Evolutionary conservation across 2,329 filamentous ascomycete genomes (phyloP).

Genomic region (Ceratocystis papillata): DNA sequence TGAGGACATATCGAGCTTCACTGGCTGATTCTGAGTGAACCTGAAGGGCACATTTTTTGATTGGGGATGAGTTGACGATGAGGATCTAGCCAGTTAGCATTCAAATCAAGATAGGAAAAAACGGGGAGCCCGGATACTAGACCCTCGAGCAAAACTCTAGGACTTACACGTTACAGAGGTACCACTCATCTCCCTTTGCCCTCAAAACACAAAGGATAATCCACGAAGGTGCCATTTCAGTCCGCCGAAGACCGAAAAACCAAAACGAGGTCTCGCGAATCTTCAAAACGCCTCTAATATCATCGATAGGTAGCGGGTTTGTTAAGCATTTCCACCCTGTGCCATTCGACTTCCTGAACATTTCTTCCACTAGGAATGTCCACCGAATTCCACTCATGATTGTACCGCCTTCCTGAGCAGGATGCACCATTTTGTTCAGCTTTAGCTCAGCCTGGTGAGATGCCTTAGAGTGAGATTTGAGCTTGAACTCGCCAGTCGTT

Average conservation of each 20-base stretch:
- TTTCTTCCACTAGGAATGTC: constrained; percentile 48
- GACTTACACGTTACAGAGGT: constrained; percentile 55
- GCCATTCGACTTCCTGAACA: constrained; percentile 49
- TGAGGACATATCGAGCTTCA: constrained; percentile 35
- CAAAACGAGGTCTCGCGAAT: constrained; percentile 51
- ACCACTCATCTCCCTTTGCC: constrained; percentile 67
- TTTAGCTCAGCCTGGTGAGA: constrained; percentile 50
- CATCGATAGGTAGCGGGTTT: constrained; percentile 41
- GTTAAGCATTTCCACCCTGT: constrained; percentile 52
- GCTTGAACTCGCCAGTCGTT: constrained; percentile 62
- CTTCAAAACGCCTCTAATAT: constrained; percentile 50
- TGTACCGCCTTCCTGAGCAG: constrained; percentile 45
- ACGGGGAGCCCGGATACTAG: not conserved
- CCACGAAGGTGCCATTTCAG: constrained; percentile 63
- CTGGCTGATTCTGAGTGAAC: constrained; percentile 14
- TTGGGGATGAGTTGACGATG: constrained; percentile 4
- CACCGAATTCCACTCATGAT: constrained; percentile 54
- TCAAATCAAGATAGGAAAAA: not conserved
- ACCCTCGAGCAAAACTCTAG: not conserved
- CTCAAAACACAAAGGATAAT: constrained; percentile 60
- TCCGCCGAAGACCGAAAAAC: constrained; percentile 57
- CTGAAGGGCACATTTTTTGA: constrained; percentile 8
- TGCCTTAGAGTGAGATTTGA: constrained; percentile 53
- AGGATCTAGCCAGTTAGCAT: not conserved
- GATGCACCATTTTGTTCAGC: constrained; percentile 50